Base-by-base conservation (phyloP, 192 early-diverging fungal species). In the Coemansia sp. region DNA sequence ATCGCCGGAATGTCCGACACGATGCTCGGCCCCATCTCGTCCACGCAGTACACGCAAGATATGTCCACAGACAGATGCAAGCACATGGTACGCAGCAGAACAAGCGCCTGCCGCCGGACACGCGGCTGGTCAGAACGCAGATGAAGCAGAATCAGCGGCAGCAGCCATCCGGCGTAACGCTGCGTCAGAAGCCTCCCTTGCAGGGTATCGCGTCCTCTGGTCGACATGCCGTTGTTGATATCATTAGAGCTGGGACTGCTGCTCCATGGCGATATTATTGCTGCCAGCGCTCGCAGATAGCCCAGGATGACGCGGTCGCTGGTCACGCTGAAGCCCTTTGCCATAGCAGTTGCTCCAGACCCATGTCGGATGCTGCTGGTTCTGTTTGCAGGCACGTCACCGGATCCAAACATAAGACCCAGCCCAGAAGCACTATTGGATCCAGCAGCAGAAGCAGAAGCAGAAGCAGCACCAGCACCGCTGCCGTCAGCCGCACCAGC, bases 11-110 rank as follows among this genome's bases (percentile, higher is more conserved):
- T 74, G 56, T 78, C 75, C 0, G 72, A 72, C 3, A 78, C 73
- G 15, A 83, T 83, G 60, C 76, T 73, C 28, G 81, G 75, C 28
- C 73, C 81, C 20, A 83, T 56, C 63, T 71, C 66, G 34, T 83
- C 80, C 14, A 83, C 48, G n/a, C 39, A 59, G 3, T 48, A 60
- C 14, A 74, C 48, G 17, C 75, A 74, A 0, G 61, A 28, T 0
- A 48, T 32, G 17, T 63, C 67, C 17, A 43, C 64, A 17, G 68
- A 41, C 60, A 66, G 66, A 33, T 78, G 73, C 33, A 62, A 20
- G 56, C 81, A 75, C 54, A 83, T 37, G 9, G 65, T 65, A 4
- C 76, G 81, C 63, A 78, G 43, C 4, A 83, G 64, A 6, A 75
- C 22, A 12, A 83, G 73, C 32, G 81, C 81, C 64, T 83, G 81